Conservation (phyloP, 208 protist genomes). For the Leishmania tropica region DNA sequence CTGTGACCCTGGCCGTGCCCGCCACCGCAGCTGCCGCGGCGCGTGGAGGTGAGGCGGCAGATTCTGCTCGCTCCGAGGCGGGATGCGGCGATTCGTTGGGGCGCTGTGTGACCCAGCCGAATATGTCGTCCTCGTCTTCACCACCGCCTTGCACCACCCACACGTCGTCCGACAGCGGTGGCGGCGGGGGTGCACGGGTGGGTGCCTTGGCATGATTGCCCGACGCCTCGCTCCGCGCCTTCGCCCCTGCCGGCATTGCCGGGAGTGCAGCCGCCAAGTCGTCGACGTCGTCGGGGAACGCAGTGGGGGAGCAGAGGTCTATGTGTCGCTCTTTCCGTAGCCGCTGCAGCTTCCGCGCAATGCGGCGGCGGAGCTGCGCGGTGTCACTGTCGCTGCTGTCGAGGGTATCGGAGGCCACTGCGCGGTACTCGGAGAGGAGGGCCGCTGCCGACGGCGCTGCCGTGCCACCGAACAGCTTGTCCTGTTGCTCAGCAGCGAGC, state of each 20-base stretch:
- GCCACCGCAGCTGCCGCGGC: not conserved
- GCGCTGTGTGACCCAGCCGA: constrained; percentile 23
- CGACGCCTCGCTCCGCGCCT: not conserved
- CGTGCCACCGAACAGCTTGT: not conserved
- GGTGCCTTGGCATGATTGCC: not conserved
- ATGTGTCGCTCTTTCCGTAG: constrained; percentile 15
- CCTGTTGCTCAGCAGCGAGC: not conserved
- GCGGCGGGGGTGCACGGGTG: not conserved
- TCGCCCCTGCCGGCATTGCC: not conserved
- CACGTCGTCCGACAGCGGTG: not conserved
- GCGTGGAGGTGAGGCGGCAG: not conserved
- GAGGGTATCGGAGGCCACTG: not conserved
- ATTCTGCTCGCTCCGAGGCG: not conserved
- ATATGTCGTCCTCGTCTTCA: constrained; percentile 18
- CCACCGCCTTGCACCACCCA: not conserved
- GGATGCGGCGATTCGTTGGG: not conserved
- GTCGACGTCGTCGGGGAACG: constrained; percentile 1
- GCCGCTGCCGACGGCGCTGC: not conserved
- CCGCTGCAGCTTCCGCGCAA: constrained; percentile 24
- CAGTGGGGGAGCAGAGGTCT: constrained; percentile 5
- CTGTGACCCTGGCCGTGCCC: not conserved
- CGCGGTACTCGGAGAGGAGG: constrained; percentile 6
- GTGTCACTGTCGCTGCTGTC: not conserved
- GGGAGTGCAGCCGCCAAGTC: not conserved
- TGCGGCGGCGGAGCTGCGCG: constrained; percentile 14